Evolutionary conservation across 805 yeast species (phyloP).

Genomic region (Metschnikowia colocasiae): DNA sequence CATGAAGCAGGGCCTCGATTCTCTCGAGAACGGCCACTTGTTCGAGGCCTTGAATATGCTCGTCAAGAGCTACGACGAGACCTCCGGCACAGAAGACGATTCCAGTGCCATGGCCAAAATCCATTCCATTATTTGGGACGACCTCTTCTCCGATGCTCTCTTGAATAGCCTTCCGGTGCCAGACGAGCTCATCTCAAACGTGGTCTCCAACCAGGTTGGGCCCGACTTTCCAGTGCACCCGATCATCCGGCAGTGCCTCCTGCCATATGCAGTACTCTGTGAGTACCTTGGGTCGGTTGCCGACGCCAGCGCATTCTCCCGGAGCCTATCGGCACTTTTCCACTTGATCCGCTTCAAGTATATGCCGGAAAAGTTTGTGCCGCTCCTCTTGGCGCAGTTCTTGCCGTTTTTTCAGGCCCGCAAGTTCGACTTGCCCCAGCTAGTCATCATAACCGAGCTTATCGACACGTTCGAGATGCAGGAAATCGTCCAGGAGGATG

Average conservation of each 20-base stretch:
- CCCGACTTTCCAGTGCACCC: conserved; percentile 43
- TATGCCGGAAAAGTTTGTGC: conserved; percentile 47
- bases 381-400: conserved; percentile 48
- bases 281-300: conserved; percentile 40
- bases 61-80: conserved; percentile 55
- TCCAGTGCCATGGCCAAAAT: conserved; percentile 40
- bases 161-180: conserved; percentile 49
- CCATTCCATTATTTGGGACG: conserved; percentile 53
- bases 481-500: conserved; percentile 28
- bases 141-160: conserved; percentile 58
- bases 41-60: conserved; percentile 64
- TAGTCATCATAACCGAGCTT: conserved; percentile 29
- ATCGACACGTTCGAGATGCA: conserved; percentile 34
- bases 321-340: conserved; percentile 43
- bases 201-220: conserved; percentile 38
- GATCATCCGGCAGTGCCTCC: conserved; percentile 59
- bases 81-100: conserved; percentile 14
- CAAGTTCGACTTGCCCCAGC: conserved; percentile 21
- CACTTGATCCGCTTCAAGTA: conserved; percentile 44
- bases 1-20: conserved; percentile 44
- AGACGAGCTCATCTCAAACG: conserved; percentile 54
- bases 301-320: conserved; percentile 8
- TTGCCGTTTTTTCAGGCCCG: conserved; percentile 35
- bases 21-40: conserved; percentile 51
- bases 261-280: conserved; percentile 67